Conservation (phyloP, 1,284 basidiomycete species). For the Pseudozyma flocculosa region DNA sequence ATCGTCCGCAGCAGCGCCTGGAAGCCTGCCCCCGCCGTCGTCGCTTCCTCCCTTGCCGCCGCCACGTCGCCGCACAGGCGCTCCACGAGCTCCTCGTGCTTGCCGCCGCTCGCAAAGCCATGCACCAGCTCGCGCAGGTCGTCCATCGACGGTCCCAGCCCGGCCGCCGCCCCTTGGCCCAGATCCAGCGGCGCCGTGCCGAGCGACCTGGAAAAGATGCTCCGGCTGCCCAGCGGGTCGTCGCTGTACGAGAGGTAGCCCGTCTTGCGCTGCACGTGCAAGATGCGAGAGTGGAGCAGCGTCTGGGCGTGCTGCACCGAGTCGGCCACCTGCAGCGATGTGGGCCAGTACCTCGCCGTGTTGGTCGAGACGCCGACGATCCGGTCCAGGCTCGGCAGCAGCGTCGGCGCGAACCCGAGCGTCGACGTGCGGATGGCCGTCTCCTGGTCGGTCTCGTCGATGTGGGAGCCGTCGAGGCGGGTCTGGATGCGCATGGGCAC, state of each 20-base stretch:
- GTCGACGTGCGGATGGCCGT: not conserved
- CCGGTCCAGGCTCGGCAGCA: conserved; percentile 81
- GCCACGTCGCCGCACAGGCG: conserved; percentile 15
- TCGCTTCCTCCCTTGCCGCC: not conserved
- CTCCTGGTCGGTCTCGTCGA: not conserved
- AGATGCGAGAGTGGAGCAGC: conserved; percentile 14
- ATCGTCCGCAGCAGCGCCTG: conserved; percentile 72
- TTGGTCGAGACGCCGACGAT: conserved; percentile 79
- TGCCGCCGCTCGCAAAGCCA: conserved; percentile 75
- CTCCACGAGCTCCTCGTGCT: conserved; percentile 41
- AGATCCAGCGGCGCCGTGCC: conserved; percentile 16
- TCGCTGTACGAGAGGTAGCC: conserved; percentile 89
- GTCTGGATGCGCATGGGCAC: conserved; percentile 26
- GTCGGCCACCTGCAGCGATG: conserved; percentile 12
- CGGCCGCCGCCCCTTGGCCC: conserved; percentile 2
- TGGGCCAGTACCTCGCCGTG: conserved; percentile 80
- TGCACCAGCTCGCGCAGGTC: conserved; percentile 78
- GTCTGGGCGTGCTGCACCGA: conserved; percentile 1
- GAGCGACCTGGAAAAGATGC: conserved; percentile 62
- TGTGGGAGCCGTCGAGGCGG: not conserved
- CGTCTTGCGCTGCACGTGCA: conserved; percentile 79
- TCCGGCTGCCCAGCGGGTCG: conserved; percentile 87
- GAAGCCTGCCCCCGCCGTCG: conserved; percentile 61
- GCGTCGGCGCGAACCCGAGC: conserved; percentile 65
- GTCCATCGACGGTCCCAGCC: conserved; percentile 57